phyloP scores from a whole-genome alignment of 768 basidiomycete species.

The Sporobolomyces phaffii region DNA sequence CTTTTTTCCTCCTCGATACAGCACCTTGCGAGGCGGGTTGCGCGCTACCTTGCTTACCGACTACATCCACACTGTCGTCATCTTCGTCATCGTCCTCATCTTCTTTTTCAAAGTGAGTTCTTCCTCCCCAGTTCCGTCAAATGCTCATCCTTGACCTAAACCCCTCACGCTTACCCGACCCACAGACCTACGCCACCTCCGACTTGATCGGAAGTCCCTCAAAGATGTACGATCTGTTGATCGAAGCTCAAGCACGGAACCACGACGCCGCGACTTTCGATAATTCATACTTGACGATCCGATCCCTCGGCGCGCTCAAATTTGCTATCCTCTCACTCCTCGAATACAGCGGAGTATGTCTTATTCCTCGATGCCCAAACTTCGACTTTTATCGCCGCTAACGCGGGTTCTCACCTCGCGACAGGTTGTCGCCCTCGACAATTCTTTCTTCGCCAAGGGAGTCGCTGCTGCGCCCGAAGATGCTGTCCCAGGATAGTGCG shows the following conservation, averaged over 20 bases:
- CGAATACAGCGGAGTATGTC: conserved; percentile 46
- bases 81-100: conserved; percentile 49
- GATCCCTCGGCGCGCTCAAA: conserved; percentile 48
- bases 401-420: too few relatives aligned
- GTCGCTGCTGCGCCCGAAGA: conserved; percentile 48
- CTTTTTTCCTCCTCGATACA: too few relatives aligned
- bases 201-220: conserved; percentile 50
- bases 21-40: neutral
- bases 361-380: too few relatives aligned
- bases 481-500: conserved; percentile 7
- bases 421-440: conserved; percentile 17
- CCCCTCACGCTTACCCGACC: too few relatives aligned
- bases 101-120: conserved; percentile 44
- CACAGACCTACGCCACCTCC: conserved; percentile 45
- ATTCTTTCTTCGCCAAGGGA: conserved; percentile 43
- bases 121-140: too few relatives aligned
- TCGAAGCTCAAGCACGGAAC: conserved; percentile 50
- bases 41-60: conserved; percentile 46
- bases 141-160: too few relatives aligned
- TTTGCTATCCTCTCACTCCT: conserved; percentile 15
- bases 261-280: conserved; percentile 54
- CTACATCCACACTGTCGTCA: conserved; percentile 50
- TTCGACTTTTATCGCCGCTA: too few relatives aligned
- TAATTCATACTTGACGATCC: conserved; percentile 58
- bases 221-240: conserved; percentile 53